These are phyloP conservation scores for Colletotrichum sp. DNA, from an alignment of 2,329 filamentous ascomycete species.

Conservation along the genomic window DNA sequence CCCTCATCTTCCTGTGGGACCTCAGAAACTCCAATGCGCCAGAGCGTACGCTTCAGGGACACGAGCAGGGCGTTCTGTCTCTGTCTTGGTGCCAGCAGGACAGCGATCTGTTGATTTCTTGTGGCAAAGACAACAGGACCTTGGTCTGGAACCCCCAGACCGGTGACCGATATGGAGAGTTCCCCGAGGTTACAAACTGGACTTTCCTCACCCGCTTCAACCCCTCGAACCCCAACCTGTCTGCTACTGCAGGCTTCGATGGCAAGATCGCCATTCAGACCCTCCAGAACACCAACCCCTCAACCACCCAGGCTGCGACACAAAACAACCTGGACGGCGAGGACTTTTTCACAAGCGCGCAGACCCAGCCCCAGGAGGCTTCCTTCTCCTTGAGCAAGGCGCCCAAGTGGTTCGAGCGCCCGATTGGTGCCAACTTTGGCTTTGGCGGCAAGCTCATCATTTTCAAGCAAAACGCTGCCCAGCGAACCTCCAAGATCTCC, in stretches of 20 bases:
- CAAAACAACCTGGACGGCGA: slow-evolving; percentile 82
- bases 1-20: slow-evolving; percentile 92
- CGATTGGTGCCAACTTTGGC: slow-evolving; percentile 86
- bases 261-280: slow-evolving; percentile 95
- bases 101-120: slow-evolving; percentile 85
- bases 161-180: slow-evolving; percentile 86
- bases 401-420: slow-evolving; percentile 88
- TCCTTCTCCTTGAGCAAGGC: slow-evolving; percentile 87
- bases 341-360: slow-evolving; percentile 95
- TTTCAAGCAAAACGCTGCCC: slow-evolving; percentile 64
- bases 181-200: slow-evolving; percentile 99
- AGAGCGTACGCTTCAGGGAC: slow-evolving; percentile 86
- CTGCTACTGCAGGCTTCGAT: slow-evolving; percentile 95
- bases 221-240: slow-evolving; percentile 88
- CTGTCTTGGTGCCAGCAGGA: slow-evolving; percentile 96
- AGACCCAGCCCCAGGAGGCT: slow-evolving; percentile 87
- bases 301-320: slow-evolving; percentile 69
- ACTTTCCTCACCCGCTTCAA: slow-evolving; percentile 96
- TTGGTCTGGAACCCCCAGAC: slow-evolving; percentile 96
- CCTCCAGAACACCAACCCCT: slow-evolving; percentile 88
- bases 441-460: slow-evolving; percentile 93
- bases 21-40: slow-evolving; percentile 95
- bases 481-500: slow-evolving; percentile 74
- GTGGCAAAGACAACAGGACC: slow-evolving; percentile 95
- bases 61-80: slow-evolving; percentile 91